A percentile compares a stretch with the other conserved stretches of the same genome.
Evolutionary conservation across 73 alveolate species (phyloP).

Genomic region (Effrenium voratum): DNA sequence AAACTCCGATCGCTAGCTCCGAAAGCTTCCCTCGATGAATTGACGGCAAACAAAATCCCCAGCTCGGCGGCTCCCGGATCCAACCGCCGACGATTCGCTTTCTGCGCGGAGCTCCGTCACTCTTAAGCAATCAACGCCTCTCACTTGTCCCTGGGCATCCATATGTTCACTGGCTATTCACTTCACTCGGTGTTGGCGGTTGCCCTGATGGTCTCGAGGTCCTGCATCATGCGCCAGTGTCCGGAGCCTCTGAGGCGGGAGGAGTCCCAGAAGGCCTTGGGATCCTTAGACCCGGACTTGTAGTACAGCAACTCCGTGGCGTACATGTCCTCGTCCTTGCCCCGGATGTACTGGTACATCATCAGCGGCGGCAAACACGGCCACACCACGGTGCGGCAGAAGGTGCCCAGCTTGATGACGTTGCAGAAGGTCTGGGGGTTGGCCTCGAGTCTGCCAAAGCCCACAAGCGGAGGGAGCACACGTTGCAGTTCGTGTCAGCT

Average conservation of each 20-base stretch:
- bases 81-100: no score
- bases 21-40: no score
- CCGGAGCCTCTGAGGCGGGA: constrained; percentile 63
- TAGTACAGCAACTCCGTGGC: constrained; percentile 35
- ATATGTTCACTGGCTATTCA: background rate
- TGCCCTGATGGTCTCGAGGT: constrained; percentile 78
- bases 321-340: constrained; percentile 59
- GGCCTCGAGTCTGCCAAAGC: no score
- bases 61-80: no score
- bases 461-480: no score
- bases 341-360: constrained; percentile 80
- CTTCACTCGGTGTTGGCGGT: constrained; percentile 66
- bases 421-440: constrained; percentile 85
- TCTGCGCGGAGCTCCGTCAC: no score
- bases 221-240: constrained; percentile 89
- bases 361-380: constrained; percentile 64
- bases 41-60: no score
- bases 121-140: no score
- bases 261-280: constrained; percentile 77
- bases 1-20: no score
- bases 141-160: background rate
- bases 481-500: no score
- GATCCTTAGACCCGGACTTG: constrained; percentile 47
- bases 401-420: constrained; percentile 72
- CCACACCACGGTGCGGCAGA: constrained; percentile 56